A percentile compares a stretch with the other conserved stretches of the same genome.
phyloP scores from a whole-genome alignment of 805 yeast species.

The Kuraishia ogatae region DNA sequence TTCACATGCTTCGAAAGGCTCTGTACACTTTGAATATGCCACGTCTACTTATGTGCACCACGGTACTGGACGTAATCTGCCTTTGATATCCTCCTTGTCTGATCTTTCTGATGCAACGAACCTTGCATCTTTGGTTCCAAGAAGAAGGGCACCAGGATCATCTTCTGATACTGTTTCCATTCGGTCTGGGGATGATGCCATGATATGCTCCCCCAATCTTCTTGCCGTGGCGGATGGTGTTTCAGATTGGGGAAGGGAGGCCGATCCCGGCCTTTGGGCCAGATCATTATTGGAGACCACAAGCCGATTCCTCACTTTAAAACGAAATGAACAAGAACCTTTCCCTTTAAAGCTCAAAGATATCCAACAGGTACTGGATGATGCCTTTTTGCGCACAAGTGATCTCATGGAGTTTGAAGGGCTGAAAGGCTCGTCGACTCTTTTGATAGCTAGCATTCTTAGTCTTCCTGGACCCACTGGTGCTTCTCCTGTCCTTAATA shows the following conservation, averaged over 20 bases:
- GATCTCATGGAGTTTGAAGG: conserved; percentile 40
- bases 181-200: conserved; percentile 50
- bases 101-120: conserved; percentile 42
- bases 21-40: conserved; percentile 27
- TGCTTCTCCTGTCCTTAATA: conserved; percentile 24
- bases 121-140: conserved; percentile 33
- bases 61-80: conserved; percentile 16
- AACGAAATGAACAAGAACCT: conserved; percentile 34
- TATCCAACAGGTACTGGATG: conserved; percentile 33
- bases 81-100: conserved; percentile 37
- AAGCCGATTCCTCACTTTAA: conserved; percentile 27
- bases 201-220: conserved; percentile 43
- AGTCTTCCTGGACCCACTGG: conserved; percentile 16
- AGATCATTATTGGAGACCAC: conserved; percentile 43
- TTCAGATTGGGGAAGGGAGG: conserved; percentile 42
- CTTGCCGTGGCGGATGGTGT: conserved; percentile 51
- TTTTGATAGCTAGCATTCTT: conserved; percentile 36
- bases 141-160: conserved; percentile 42
- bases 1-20: neutral
- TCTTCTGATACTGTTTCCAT: conserved; percentile 43
- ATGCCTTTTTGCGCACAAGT: conserved; percentile 37
- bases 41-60: conserved; percentile 40
- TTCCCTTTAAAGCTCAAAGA: conserved; percentile 2
- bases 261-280: conserved; percentile 44
- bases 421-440: conserved; percentile 40